A percentile compares a stretch with the other conserved stretches of the same genome.
Evolutionary conservation across 2,329 filamentous ascomycete genomes (phyloP).

Genomic region (Sarocladiaceae sp.): DNA sequence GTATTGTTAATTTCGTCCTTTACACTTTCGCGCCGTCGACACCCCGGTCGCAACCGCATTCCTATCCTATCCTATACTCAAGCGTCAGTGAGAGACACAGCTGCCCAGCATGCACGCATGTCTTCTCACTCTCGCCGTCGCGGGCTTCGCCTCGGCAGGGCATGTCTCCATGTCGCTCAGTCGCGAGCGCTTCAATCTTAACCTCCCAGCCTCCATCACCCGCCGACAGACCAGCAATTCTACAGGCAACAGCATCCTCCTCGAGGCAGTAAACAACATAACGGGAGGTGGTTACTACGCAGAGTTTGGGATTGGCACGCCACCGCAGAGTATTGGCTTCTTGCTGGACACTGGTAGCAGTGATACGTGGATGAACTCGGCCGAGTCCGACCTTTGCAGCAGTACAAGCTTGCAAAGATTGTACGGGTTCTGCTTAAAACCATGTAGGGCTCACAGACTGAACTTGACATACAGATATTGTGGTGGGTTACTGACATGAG

Average conservation of each 20-base stretch:
- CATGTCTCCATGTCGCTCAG: background rate
- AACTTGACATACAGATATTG: background rate
- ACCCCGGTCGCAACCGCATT: too few species aligned
- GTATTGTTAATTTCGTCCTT: too few species aligned
- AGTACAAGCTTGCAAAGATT: constrained; percentile 27
- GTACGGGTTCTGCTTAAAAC: constrained; percentile 32
- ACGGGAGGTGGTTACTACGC: constrained; percentile 53
- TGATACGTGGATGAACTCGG: constrained; percentile 58
- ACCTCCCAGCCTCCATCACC: background rate
- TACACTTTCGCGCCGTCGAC: background rate
- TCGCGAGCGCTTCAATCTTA: background rate
- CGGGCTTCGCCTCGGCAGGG: constrained; percentile 1
- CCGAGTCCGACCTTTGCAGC: constrained; percentile 56
- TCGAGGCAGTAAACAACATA: constrained; percentile 47
- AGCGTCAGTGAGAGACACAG: background rate
- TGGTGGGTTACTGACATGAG: background rate
- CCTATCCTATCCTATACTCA: too few species aligned
- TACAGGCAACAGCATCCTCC: constrained; percentile 20
- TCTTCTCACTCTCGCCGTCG: constrained; percentile 6
- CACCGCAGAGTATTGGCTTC: constrained; percentile 48
- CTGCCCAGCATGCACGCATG: constrained; percentile 9
- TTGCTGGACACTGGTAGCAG: constrained; percentile 61
- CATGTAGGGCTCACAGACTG: constrained; percentile 31
- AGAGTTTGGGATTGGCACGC: constrained; percentile 55
- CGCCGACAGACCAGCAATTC: background rate